Base-by-base conservation (phyloP, 106 monocot genomes). In the Amphibolis antarctica region DNA sequence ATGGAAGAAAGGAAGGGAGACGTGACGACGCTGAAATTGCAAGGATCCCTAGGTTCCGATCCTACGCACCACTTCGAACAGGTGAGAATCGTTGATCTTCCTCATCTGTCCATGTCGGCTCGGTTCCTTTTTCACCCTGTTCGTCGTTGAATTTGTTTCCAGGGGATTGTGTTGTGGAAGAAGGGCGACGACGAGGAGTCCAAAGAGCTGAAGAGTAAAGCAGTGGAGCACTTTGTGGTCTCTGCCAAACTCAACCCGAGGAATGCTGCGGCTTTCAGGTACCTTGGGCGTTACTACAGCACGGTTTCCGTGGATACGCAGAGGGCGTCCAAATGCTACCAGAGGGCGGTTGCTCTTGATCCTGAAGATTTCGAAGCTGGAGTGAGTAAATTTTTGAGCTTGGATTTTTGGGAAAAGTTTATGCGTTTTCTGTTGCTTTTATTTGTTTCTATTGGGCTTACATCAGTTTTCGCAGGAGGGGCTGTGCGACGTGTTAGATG, bases 301-400 rank as follows among this genome's bases (percentile, higher is more conserved):
- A 36, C 25, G 28, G 78, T 77, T 1, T 59, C 79, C 6, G 48
- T 66, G 0, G 91, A 98, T 50, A 14, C 29, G 21, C 82, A 81
- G 70, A 85, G 98, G 71, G 91, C 98, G 15, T 23, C 76, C 15
- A 98, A 98, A 60, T 98, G 91, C 66, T 98, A 85, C 74, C 83
- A 88, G 77, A 82, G 91, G 66, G 90, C 98, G 11, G 85, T 91
- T 47, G 49, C 71, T 27, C 66, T 98, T 22, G 65, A 72, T 55
- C 79, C 90, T 1, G 84, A 85, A 17, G 98, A 98, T 31, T 66
- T 28, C 18, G 87, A 98, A 68, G 84, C 98, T 44, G 98, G 98
- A 7, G 98, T 98, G 59, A 82, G 89, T 80, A 22, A 17, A 17
- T 62, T 45, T 20, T 20, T 20, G 43, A 46, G 44, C 5, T 10